Base-by-base conservation (phyloP, 164 flowering plant species). In the Cinnamomum micranthum region DNA sequence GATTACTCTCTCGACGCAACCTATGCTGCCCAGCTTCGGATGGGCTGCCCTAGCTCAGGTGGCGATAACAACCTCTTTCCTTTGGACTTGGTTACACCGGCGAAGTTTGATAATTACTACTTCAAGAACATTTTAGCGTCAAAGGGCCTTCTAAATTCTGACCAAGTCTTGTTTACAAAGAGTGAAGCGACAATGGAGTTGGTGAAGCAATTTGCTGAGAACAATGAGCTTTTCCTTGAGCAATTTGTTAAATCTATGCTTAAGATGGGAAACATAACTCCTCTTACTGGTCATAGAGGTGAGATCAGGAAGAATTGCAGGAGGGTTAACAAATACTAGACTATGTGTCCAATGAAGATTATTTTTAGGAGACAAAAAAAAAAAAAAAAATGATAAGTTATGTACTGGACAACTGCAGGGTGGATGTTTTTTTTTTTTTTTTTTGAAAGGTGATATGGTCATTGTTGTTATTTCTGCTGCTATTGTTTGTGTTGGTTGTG, bases 191-290 rank as follows among this genome's bases (percentile, higher is more conserved):
- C 98, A 0, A 75, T 77, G 86, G 82, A 85, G 25, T 60, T 92
- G 60, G 99, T 95, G 77, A 87, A 89, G 90, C 33, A 70, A 47
- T 95, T 91, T 76, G 97, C 99, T 0, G 83, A 75, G 73, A 82
- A 89, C 75, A 78, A 74, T 14, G 85, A 82, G 74, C 77, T 83
- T 55, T 95, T 95, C 92, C 85, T 91, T 24, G 72, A 91, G 83
- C 99, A 95, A 28, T 95, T 95, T 52, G 92, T 95, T 9, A 79
- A 84, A 77, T 95, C 99, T 7, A 95, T 95, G 92, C 75, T 95
- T 20, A 92, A 86, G 85, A 88, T 95, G 97, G 93, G 94, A 47
- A 95, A 91, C 69, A 88, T 95, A 70, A 73, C 89, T 23, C 99
- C 99, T 3, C 75, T 93, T 85, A 92, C 91, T 1, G 97, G 97